A percentile compares a stretch with the other conserved stretches of the same genome.
Evolutionary conservation across 495 filamentous ascomycete species (phyloP).

Genomic region (Penicillium egyptiacum): DNA sequence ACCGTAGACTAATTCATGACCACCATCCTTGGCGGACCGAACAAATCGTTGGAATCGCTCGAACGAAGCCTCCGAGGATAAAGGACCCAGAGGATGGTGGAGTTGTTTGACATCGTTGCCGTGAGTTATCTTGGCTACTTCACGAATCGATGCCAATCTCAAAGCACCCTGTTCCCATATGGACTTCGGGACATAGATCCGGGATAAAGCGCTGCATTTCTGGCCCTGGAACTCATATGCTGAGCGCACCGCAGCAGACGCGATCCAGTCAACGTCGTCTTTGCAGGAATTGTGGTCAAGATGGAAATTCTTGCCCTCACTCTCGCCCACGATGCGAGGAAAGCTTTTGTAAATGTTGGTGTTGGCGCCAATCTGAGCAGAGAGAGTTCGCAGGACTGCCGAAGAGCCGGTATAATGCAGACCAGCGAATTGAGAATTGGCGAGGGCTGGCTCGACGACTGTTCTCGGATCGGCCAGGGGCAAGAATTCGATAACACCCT

Average conservation of each 20-base stretch:
- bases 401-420: constrained; percentile 2
- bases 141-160: not conserved
- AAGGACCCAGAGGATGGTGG: not conserved
- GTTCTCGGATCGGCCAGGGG: not conserved
- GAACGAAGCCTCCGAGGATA: not conserved
- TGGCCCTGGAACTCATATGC: constrained; percentile 2
- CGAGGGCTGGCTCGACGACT: not conserved
- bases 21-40: not conserved
- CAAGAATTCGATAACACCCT: not conserved
- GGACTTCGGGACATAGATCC: not conserved
- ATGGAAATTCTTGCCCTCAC: not conserved
- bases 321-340: not conserved
- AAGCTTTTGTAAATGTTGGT: constrained; percentile 1
- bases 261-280: not conserved
- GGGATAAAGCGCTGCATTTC: not conserved
- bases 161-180: not conserved
- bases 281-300: not conserved
- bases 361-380: not conserved
- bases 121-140: not conserved
- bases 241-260: not conserved
- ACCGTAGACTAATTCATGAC: not conserved
- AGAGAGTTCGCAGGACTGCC: not conserved
- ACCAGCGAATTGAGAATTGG: not conserved
- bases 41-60: not conserved
- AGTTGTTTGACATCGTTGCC: not conserved